Conservation (phyloP, 2,329 filamentous ascomycete species). For the Colletotrichum chlorophyti region DNA sequence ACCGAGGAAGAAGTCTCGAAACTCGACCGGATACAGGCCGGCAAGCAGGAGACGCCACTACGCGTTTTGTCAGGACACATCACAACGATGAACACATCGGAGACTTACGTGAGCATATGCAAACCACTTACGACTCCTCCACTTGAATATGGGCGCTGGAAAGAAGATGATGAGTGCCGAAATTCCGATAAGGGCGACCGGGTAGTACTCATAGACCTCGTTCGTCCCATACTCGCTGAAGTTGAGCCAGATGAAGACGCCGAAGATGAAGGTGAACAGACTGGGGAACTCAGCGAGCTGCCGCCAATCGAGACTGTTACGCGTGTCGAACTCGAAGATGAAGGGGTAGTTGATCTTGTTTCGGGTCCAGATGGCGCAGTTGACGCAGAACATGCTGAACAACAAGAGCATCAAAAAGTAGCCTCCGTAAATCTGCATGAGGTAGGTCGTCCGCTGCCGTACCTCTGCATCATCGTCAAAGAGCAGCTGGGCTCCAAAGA, state of each 20-base stretch:
- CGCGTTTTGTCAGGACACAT: constrained; percentile 35
- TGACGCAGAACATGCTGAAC: constrained; percentile 82
- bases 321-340: constrained; percentile 93
- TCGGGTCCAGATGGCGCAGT: constrained; percentile 81
- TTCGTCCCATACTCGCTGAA: constrained; percentile 74
- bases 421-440: constrained; percentile 90
- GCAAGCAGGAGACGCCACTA: constrained; percentile 86
- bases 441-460: constrained; percentile 65
- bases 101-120: constrained; percentile 81
- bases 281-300: constrained; percentile 87
- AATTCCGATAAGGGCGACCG: constrained; percentile 77
- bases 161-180: constrained; percentile 75
- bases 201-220: constrained; percentile 83
- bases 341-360: constrained; percentile 96
- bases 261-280: constrained; percentile 79
- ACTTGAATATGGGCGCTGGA: constrained; percentile 76
- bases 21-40: constrained; percentile 91
- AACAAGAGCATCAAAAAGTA: constrained; percentile 87
- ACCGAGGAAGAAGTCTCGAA: constrained; percentile 95
- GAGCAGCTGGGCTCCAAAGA: constrained; percentile 64
- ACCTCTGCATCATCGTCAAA: constrained; percentile 55
- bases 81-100: too few relatives aligned
- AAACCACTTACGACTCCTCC: constrained; percentile 83
- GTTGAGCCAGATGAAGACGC: constrained; percentile 87
- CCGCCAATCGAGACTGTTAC: constrained; percentile 88